A percentile compares a stretch with the other conserved stretches of the same genome.
Conservation (phyloP, 768 basidiomycete species). For the Steccherinum ochraceum region DNA sequence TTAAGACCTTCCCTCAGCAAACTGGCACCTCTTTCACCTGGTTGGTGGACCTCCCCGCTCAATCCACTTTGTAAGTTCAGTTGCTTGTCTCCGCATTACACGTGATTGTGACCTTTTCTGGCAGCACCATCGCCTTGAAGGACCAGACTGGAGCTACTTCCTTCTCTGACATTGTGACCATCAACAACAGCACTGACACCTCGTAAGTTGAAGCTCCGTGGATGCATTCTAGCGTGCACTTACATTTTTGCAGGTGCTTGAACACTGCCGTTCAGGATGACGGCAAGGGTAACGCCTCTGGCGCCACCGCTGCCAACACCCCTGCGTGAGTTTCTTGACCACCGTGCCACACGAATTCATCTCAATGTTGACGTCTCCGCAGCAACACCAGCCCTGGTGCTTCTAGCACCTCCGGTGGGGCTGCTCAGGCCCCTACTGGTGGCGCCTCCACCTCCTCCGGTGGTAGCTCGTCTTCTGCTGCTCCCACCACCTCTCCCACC, state of each 20-base stretch:
- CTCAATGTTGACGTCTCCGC: too few relatives aligned
- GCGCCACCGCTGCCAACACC: slow-evolving; percentile 2
- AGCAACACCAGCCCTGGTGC: slow-evolving; percentile 1
- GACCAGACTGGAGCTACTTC: slow-evolving; percentile 48
- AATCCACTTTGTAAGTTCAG: slow-evolving; percentile 41
- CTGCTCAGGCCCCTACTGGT: neutral
- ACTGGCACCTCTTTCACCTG: slow-evolving; percentile 43
- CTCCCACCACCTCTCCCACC: slow-evolving; percentile 1
- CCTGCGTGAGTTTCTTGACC: too few relatives aligned
- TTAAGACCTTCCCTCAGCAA: slow-evolving; percentile 46
- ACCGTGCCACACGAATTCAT: too few relatives aligned
- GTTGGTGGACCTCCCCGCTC: slow-evolving; percentile 40
- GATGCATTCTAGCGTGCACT: neutral
- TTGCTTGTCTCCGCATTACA: neutral
- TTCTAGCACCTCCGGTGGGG: neutral
- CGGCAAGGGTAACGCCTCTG: slow-evolving; percentile 5
- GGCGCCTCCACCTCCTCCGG: slow-evolving; percentile 15
- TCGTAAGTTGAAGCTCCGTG: slow-evolving; percentile 2
- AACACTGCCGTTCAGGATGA: slow-evolving; percentile 17
- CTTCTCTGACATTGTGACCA: slow-evolving; percentile 45
- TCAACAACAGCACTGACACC: slow-evolving; percentile 30
- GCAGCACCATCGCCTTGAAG: slow-evolving; percentile 50
- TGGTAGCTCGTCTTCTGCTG: slow-evolving; percentile 6
- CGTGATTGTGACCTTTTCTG: neutral
- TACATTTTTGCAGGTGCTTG: slow-evolving; percentile 16